A percentile compares a stretch with the other conserved stretches of the same genome.
Conservation (phyloP, 2,329 filamentous ascomycete species). For the Ascochyta rabiei region DNA sequence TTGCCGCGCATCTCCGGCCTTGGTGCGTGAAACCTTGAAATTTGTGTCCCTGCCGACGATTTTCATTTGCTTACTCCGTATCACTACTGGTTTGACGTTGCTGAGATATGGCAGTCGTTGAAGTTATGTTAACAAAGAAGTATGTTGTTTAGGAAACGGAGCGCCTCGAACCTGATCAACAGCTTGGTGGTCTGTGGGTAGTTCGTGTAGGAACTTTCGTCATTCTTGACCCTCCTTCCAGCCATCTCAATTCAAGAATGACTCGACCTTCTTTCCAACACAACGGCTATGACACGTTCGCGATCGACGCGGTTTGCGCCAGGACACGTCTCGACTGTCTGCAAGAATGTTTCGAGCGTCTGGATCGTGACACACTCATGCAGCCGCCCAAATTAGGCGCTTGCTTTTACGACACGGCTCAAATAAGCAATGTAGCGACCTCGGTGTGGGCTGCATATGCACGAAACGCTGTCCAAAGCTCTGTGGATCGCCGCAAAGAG, state of each 20-base stretch:
- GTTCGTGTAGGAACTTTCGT: not conserved
- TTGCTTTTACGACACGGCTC: not conserved
- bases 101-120: not conserved
- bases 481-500: conserved; percentile 3
- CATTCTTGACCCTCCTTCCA: not conserved
- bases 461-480: conserved; percentile 3
- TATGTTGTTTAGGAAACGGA: not conserved
- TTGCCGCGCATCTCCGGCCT: not conserved
- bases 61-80: no score
- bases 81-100: not conserved
- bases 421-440: conserved; percentile 8
- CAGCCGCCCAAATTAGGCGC: conserved; percentile 1
- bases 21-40: no score
- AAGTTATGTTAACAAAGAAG: not conserved
- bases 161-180: not conserved
- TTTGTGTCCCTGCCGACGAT: no score
- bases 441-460: conserved; percentile 13
- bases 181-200: not conserved
- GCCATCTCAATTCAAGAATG: conserved; percentile 3
- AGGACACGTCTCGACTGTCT: not conserved
- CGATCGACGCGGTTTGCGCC: not conserved
- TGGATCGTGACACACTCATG: not conserved
- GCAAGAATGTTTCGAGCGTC: not conserved
- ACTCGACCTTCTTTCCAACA: not conserved
- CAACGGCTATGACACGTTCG: not conserved